Base-by-base conservation (phyloP, 2,329 filamentous ascomycete genomes). In the Seiridium unicorne region DNA sequence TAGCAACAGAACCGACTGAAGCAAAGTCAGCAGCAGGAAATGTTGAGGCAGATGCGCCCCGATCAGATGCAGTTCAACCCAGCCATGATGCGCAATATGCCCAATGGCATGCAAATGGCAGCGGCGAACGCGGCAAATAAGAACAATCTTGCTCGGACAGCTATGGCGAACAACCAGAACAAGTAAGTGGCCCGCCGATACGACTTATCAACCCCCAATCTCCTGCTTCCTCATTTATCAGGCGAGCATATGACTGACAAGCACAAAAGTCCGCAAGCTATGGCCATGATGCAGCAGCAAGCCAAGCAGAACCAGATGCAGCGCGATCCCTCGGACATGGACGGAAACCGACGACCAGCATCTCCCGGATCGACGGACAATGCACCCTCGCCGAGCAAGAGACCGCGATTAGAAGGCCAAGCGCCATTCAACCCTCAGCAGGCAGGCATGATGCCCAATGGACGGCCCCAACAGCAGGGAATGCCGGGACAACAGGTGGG, bases 381-480 rank as follows among this genome's bases (percentile, higher is more conserved):
- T 70, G 93, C 92, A 34, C 92, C 93, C 4, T 98, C 94, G 38
- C 94, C 94, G 2, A 94, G 91, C 64, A 98, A 98, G 80, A 86
- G 93, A 70, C 91, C 89, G 60, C 90, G 93, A 60, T 84, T 97
- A 62, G 91, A 93, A 65, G 88, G 89, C 70, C 85, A 86, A 68
- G 82, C 83, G 40, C 83, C 83, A 8, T 92, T 92, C 76, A 91
- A 91, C 72, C 87, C 88, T 63, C 88, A 88, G 70, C 89, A 89
- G 68, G 78, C 78, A 60, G 81, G 77, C 63, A 90, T 93, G 84
- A 89, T 90, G 77, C 86, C 87, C 59, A 92, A 91, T 75, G 90
- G 89, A 68, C 89, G 88, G 71, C 79, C 80, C 58, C 81, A 75
- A 65, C 88, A 88, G 73, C 88, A 83, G 71, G 55, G 55, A 31